Evolutionary conservation across 2,329 filamentous ascomycete genomes (phyloP).

Genomic region (Venturia oleaginea): DNA sequence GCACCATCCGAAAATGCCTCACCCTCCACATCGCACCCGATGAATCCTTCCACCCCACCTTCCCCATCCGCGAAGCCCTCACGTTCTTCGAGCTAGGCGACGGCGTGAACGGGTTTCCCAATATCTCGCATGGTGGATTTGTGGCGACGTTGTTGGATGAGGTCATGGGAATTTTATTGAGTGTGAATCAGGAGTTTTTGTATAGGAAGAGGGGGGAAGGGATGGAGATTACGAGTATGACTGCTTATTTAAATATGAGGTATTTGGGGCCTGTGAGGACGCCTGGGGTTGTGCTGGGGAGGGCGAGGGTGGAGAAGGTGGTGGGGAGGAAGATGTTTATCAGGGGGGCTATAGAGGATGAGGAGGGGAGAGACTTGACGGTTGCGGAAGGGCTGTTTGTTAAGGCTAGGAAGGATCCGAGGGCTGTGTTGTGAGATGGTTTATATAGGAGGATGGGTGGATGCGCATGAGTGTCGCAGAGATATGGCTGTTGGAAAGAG

Average conservation of each 20-base stretch:
- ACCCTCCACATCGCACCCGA: conserved; percentile 18
- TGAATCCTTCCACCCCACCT: neutral
- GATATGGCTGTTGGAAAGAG: neutral
- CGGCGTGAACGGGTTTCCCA: conserved; percentile 45
- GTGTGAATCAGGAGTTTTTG: conserved; percentile 11
- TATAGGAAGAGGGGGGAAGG: conserved; percentile 19
- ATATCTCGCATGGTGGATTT: conserved; percentile 49
- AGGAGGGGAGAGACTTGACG: conserved; percentile 39
- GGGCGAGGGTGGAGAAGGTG: conserved; percentile 33
- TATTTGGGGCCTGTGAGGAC: conserved; percentile 47
- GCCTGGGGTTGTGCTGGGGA: conserved; percentile 40
- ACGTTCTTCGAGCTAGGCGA: conserved; percentile 38
- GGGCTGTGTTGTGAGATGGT: neutral
- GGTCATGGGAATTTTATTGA: conserved; percentile 36
- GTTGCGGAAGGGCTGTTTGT: conserved; percentile 47
- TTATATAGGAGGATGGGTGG: neutral
- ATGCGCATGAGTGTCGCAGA: neutral
- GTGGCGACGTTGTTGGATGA: conserved; percentile 52
- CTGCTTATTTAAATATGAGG: conserved; percentile 46
- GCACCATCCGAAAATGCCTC: conserved; percentile 41
- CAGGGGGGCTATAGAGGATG: conserved; percentile 41
- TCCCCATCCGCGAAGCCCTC: conserved; percentile 6
- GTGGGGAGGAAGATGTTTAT: conserved; percentile 48
- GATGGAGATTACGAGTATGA: conserved; percentile 25
- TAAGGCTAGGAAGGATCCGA: conserved; percentile 19